phyloP scores from a whole-genome alignment of 2,329 filamentous ascomycete species.

The Pseudogymnoascus sp. region DNA sequence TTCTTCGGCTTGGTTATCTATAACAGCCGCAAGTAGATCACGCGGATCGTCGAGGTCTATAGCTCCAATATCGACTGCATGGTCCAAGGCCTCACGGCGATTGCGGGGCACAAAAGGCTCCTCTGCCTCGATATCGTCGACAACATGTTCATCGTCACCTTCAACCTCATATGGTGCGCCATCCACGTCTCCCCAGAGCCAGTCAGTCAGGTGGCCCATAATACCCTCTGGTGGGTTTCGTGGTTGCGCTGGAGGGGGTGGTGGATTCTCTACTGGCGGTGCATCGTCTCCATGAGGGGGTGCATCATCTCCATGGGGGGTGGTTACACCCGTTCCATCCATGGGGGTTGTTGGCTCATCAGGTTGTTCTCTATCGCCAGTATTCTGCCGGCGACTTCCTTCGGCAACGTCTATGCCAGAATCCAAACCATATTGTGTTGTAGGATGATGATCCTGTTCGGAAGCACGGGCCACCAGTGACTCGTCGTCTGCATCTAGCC shows the following conservation, averaged over 20 bases:
- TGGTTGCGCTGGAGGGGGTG: background rate
- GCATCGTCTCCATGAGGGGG: background rate
- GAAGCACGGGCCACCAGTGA: background rate
- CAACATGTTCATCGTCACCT: constrained; percentile 50
- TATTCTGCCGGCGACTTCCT: background rate
- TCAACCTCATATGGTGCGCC: constrained; percentile 37
- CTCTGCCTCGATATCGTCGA: constrained; percentile 51
- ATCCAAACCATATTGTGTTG: background rate
- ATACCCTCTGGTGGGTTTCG: constrained; percentile 30
- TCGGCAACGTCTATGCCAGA: background rate
- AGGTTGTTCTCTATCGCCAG: background rate
- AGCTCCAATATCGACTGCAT: constrained; percentile 10
- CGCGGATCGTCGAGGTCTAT: constrained; percentile 24
- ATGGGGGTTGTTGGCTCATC: background rate
- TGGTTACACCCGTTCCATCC: background rate
- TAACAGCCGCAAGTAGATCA: constrained; percentile 53
- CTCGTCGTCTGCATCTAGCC: background rate
- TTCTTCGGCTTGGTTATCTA: constrained; percentile 40
- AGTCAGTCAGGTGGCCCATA: constrained; percentile 42
- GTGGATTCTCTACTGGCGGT: background rate
- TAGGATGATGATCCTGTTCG: background rate
- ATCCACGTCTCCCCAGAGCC: constrained; percentile 51
- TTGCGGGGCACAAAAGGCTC: constrained; percentile 46
- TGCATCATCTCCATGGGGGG: background rate
- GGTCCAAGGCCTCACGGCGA: constrained; percentile 19